Conservation (phyloP, 257 asterid genomes). For the Fraxinus pennsylvanica region DNA sequence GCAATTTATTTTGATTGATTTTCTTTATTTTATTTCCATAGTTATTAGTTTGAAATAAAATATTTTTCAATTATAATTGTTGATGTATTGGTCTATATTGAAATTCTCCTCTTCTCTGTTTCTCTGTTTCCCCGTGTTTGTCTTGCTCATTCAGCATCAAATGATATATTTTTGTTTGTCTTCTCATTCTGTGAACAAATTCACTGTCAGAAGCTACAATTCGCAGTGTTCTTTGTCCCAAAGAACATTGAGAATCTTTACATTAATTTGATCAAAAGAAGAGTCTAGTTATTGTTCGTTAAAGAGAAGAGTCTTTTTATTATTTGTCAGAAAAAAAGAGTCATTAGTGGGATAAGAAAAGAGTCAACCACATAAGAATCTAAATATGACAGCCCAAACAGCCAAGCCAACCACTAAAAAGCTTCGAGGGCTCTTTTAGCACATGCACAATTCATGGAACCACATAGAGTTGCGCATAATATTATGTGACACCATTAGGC, state of each 20-base stretch:
- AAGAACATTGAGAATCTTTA: not conserved
- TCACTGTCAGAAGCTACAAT: not conserved
- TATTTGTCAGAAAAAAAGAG: not conserved
- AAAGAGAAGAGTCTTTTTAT: not conserved
- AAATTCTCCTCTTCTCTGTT: not conserved
- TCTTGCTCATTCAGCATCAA: not conserved
- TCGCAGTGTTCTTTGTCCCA: not conserved
- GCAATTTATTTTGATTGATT: too few species aligned
- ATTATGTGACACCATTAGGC: not conserved
- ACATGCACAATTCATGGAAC: not conserved
- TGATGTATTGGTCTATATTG: not conserved
- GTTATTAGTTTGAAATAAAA: too few species aligned
- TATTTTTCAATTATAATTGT: not conserved
- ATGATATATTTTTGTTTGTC: not conserved
- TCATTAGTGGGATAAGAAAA: not conserved
- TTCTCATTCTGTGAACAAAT: not conserved
- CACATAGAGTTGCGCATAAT: not conserved
- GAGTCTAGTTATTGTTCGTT: not conserved
- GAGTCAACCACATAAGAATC: not conserved
- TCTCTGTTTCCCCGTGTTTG: not conserved
- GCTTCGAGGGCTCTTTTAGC: not conserved
- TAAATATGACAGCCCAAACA: not conserved
- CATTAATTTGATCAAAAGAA: not conserved
- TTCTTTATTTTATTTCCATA: too few species aligned
- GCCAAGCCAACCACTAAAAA: not conserved